phyloP scores from a whole-genome alignment of 768 basidiomycete genomes.

The Chalciporus pseudorubinellus region DNA sequence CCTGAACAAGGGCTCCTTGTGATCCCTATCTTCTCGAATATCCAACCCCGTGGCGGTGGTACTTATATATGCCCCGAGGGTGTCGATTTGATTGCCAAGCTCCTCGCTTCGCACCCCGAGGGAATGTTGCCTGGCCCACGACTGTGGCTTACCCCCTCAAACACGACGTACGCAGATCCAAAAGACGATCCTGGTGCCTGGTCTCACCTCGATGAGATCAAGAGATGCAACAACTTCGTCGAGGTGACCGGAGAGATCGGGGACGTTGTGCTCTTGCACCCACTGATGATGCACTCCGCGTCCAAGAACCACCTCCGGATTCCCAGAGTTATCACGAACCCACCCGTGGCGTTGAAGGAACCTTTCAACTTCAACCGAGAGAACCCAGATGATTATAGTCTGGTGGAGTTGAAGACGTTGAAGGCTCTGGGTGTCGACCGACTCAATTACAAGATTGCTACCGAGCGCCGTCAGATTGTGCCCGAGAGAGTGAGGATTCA shows the following conservation, averaged over 20 bases:
- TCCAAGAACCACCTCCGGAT: constrained; percentile 56
- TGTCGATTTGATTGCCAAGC: constrained; percentile 5
- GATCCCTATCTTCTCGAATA: constrained; percentile 12
- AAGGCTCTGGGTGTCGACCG: constrained; percentile 8
- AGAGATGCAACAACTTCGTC: background rate
- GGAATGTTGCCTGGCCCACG: background rate
- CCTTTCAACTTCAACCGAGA: constrained; percentile 45
- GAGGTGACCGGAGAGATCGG: constrained; percentile 7
- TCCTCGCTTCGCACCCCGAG: constrained; percentile 1
- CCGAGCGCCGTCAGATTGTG: constrained; percentile 5
- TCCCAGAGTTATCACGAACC: constrained; percentile 64
- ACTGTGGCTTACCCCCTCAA: constrained; percentile 1
- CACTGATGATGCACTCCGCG: constrained; percentile 64
- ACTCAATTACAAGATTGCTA: constrained; percentile 3
- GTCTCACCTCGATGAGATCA: constrained; percentile 7
- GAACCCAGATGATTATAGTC: constrained; percentile 2
- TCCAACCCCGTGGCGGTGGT: constrained; percentile 2
- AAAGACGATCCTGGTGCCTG: constrained; percentile 1
- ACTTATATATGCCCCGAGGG: constrained; percentile 3
- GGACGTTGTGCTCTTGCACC: constrained; percentile 37
- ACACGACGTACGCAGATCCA: constrained; percentile 5
- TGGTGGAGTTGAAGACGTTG: constrained; percentile 4
- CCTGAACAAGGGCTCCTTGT: constrained; percentile 3
- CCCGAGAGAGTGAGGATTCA: constrained; percentile 1
- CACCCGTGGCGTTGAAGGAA: constrained; percentile 52